Percentiles rank a stretch among this genome's conserved stretches.
Conservation (phyloP, 306 rosid genomes). For the Prosopis cineraria region DNA sequence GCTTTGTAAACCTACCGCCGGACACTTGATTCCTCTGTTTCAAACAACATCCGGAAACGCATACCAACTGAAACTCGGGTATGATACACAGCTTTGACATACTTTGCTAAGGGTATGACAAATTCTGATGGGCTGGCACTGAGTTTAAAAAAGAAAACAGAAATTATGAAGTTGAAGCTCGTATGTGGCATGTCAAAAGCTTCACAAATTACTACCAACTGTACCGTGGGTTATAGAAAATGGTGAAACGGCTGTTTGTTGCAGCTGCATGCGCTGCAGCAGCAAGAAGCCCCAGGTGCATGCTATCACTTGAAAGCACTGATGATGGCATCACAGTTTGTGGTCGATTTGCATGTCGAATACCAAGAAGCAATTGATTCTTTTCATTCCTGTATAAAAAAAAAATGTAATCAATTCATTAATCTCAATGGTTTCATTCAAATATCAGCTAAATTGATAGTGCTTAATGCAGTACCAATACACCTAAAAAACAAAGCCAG, state of each 20-base stretch:
- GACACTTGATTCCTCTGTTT: slow-evolving; percentile 98
- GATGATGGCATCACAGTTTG: slow-evolving; percentile 99
- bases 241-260: slow-evolving; percentile 93
- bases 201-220: not conserved
- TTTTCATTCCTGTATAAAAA: slow-evolving; percentile 76
- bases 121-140: slow-evolving; percentile 98
- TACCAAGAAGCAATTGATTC: slow-evolving; percentile 92
- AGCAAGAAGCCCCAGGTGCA: slow-evolving; percentile 99
- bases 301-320: slow-evolving; percentile 96
- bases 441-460: not conserved
- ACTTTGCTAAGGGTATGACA: slow-evolving; percentile 88
- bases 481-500: not conserved
- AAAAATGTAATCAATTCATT: not conserved
- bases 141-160: slow-evolving; percentile 28
- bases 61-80: slow-evolving; percentile 96
- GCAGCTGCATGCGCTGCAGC: slow-evolving; percentile 99
- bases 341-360: slow-evolving; percentile 87
- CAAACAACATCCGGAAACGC: slow-evolving; percentile 98
- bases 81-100: slow-evolving; percentile 91
- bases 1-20: slow-evolving; percentile 63
- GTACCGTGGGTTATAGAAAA: slow-evolving; percentile 96
- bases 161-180: slow-evolving; percentile 24
- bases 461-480: not conserved
- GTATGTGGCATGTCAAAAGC: not conserved
- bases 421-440: slow-evolving; percentile 2